phyloP scores from a whole-genome alignment of 768 basidiomycete genomes.

The Tylopilus rubrobrunneus region DNA sequence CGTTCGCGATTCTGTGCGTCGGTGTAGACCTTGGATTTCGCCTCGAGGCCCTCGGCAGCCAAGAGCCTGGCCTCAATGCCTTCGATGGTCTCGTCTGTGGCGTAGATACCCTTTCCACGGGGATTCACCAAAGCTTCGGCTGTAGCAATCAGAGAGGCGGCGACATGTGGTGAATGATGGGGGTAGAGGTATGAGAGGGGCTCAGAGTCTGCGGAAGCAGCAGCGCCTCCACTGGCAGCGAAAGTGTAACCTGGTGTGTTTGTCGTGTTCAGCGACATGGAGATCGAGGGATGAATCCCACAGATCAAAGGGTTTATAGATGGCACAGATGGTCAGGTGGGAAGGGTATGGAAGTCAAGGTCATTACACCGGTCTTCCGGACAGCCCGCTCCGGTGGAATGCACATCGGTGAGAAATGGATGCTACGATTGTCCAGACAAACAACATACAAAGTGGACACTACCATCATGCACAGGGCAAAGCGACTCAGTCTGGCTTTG shows the following conservation, averaged over 20 bases:
- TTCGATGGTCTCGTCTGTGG: conserved; percentile 48
- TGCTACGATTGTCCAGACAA: neutral
- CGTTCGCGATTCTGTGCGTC: conserved; percentile 38
- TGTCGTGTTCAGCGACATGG: conserved; percentile 1
- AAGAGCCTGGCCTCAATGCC: conserved; percentile 7
- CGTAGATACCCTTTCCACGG: conserved; percentile 50
- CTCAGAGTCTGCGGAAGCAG: conserved; percentile 6
- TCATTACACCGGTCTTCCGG: neutral
- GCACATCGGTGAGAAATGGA: neutral
- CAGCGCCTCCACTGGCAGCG: conserved; percentile 12
- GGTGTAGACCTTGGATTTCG: conserved; percentile 23
- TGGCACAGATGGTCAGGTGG: neutral
- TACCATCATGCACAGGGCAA: conserved; percentile 6
- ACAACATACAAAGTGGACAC: neutral
- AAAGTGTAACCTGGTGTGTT: conserved; percentile 28
- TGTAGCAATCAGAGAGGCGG: conserved; percentile 40
- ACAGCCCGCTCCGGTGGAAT: neutral
- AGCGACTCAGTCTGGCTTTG: conserved; percentile 4
- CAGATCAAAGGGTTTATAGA: neutral
- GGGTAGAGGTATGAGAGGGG: conserved; percentile 34
- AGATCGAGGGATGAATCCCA: conserved; percentile 4
- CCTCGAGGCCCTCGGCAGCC: neutral
- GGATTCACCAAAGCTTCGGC: conserved; percentile 45
- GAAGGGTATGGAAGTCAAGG: neutral
- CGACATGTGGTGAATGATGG: conserved; percentile 38